Evolutionary conservation across 352 stramenopile species (phyloP).

Genomic region (Pythium graminicola): DNA sequence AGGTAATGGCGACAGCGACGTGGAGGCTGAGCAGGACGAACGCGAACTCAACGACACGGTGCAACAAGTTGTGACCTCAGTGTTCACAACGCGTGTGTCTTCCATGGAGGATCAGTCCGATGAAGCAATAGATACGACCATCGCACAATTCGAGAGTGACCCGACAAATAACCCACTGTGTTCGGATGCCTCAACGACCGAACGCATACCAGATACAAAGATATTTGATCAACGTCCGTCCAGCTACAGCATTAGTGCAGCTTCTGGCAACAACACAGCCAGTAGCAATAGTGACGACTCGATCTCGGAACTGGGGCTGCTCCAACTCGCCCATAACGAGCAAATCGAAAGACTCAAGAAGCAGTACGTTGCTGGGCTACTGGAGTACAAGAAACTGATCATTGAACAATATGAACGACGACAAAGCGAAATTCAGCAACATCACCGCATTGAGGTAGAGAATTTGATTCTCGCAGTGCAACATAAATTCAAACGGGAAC

Average conservation of each 20-base stretch:
- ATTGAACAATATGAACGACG: constrained; percentile 64
- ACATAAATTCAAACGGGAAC: constrained; percentile 50
- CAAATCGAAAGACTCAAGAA: constrained; percentile 46
- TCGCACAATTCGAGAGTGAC: constrained; percentile 48
- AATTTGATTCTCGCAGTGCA: constrained; percentile 51
- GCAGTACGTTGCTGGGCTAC: constrained; percentile 46
- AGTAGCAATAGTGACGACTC: neutral
- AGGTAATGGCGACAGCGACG: constrained; percentile 28
- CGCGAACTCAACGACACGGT: constrained; percentile 39
- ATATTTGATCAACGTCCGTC: neutral
- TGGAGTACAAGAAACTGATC: constrained; percentile 70
- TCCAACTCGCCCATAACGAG: constrained; percentile 31
- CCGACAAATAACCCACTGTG: constrained; percentile 21
- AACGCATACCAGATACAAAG: neutral
- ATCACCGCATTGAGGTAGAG: constrained; percentile 60
- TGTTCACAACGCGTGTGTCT: constrained; percentile 33
- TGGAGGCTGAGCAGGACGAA: constrained; percentile 38
- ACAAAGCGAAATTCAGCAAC: constrained; percentile 44
- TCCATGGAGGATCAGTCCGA: constrained; percentile 30
- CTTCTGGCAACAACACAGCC: neutral
- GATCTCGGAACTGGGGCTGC: constrained; percentile 29
- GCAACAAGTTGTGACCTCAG: constrained; percentile 40
- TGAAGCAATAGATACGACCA: constrained; percentile 30
- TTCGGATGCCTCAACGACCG: neutral
- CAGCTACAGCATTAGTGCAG: neutral